A percentile compares a stretch with the other conserved stretches of the same genome.
Evolutionary conservation across 2,329 filamentous ascomycete species (phyloP).

Genomic region (Chaetomium strumarium): DNA sequence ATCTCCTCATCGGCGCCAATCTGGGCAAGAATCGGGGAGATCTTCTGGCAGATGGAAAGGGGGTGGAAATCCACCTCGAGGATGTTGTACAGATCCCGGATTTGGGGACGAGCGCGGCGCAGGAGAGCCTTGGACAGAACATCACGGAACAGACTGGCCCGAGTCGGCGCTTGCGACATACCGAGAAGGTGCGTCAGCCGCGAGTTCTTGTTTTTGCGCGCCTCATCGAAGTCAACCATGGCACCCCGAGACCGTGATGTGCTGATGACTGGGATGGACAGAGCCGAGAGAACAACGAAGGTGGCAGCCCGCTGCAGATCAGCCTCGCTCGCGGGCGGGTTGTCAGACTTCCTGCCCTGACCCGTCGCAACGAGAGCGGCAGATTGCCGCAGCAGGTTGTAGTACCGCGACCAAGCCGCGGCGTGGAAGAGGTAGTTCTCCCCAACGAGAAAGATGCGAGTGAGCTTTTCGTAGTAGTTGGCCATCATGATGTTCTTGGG

Average conservation of each 20-base stretch:
- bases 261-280: conserved; percentile 99
- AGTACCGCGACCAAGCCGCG: conserved; percentile 94
- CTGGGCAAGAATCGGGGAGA: conserved; percentile 88
- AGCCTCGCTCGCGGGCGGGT: conserved; percentile 79
- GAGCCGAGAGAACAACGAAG: conserved; percentile 87
- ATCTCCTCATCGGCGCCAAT: conserved; percentile 93
- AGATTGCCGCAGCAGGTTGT: conserved; percentile 90
- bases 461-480: conserved; percentile 99
- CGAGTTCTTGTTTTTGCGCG: conserved; percentile 97
- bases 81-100: conserved; percentile 96
- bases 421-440: conserved; percentile 99
- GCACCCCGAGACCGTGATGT: conserved; percentile 92
- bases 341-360: conserved; percentile 88
- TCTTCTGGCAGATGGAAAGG: conserved; percentile 97
- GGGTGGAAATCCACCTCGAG: conserved; percentile 99
- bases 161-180: conserved; percentile 84
- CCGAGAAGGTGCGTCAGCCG: conserved; percentile 92
- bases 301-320: conserved; percentile 93
- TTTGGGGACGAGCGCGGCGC: conserved; percentile 88
- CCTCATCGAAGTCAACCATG: conserved; percentile 93
- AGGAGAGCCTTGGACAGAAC: conserved; percentile 91
- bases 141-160: conserved; percentile 89
- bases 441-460: conserved; percentile 95
- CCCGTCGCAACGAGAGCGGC: conserved; percentile 75
- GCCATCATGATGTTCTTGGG: conserved; percentile 99